Conservation (phyloP, 768 basidiomycete species). For the Candolleomyces aberdarensis region DNA sequence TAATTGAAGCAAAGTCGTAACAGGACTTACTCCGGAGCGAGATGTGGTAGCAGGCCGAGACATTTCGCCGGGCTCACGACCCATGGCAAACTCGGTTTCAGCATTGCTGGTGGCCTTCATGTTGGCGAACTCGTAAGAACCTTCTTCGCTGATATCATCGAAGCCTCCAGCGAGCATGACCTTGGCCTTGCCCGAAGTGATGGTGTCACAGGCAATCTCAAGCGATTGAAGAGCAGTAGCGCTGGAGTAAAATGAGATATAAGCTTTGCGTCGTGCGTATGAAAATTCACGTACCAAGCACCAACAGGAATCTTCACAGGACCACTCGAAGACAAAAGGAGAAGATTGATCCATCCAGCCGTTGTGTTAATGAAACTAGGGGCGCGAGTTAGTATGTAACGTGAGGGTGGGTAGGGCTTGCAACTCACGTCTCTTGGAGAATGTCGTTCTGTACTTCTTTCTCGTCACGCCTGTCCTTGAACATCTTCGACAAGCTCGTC, state of each 20-base stretch:
- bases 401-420: background rate
- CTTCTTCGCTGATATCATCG: slow-evolving; percentile 97
- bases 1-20: slow-evolving; percentile 9
- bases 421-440: slow-evolving; percentile 90
- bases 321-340: slow-evolving; percentile 93
- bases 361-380: slow-evolving; percentile 97
- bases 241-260: slow-evolving; percentile 32
- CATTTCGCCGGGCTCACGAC: slow-evolving; percentile 98
- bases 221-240: slow-evolving; percentile 97
- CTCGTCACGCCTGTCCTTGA: slow-evolving; percentile 98
- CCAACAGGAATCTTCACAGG: slow-evolving; percentile 99
- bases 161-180: slow-evolving; percentile 99
- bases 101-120: slow-evolving; percentile 99
- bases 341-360: slow-evolving; percentile 95
- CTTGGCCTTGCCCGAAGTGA: slow-evolving; percentile 94
- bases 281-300: slow-evolving; percentile 67
- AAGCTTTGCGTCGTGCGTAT: slow-evolving; percentile 4
- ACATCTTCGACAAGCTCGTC: slow-evolving; percentile 90
- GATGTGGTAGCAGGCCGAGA: slow-evolving; percentile 96
- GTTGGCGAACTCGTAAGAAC: slow-evolving; percentile 98
- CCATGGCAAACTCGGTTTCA: slow-evolving; percentile 97
- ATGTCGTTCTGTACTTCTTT: slow-evolving; percentile 98
- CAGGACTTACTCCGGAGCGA: slow-evolving; percentile 75
- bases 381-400: slow-evolving; percentile 5
- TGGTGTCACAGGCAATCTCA: slow-evolving; percentile 96